These are phyloP conservation scores for Penicillium sp. DNA, from an alignment of 2,329 filamentous ascomycete genomes.

Conservation along the genomic window DNA sequence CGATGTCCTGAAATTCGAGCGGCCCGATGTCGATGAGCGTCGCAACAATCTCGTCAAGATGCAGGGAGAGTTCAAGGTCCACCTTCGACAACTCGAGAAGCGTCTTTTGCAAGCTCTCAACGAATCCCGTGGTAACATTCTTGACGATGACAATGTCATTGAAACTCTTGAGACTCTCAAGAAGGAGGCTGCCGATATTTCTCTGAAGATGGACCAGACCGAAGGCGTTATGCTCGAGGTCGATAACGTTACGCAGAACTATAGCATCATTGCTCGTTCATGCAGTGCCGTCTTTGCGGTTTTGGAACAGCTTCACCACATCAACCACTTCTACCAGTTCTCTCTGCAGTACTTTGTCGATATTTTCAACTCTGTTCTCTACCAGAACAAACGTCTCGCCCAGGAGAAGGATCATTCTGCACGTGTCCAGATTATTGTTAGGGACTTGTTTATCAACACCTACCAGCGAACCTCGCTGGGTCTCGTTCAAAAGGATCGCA, in stretches of 20 bases:
- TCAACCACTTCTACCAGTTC: conserved; percentile 99
- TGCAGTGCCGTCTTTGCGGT: conserved; percentile 98
- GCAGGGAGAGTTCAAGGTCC: conserved; percentile 98
- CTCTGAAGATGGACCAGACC: conserved; percentile 91
- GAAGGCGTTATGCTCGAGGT: conserved; percentile 98
- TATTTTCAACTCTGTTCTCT: conserved; percentile 92
- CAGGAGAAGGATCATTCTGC: conserved; percentile 71
- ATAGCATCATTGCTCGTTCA: conserved; percentile 86
- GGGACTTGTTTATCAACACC: conserved; percentile 84
- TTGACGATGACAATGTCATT: conserved; percentile 97
- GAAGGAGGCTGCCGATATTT: conserved; percentile 95
- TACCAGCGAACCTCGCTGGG: conserved; percentile 94
- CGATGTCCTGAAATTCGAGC: conserved; percentile 94
- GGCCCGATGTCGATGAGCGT: conserved; percentile 94
- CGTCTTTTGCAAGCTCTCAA: conserved; percentile 91
- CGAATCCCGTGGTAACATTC: conserved; percentile 93
- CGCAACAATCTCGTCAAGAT: conserved; percentile 97
- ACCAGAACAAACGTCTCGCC: conserved; percentile 71
- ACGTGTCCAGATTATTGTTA: conserved; percentile 85
- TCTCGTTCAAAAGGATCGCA: conserved; percentile 86
- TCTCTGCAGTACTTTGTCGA: conserved; percentile 97
- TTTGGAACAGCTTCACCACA: conserved; percentile 92
- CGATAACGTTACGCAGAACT: conserved; percentile 90
- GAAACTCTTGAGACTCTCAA: conserved; percentile 97
- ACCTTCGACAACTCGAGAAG: conserved; percentile 92